These are phyloP conservation scores for Camellia granthamiana DNA, from an alignment of 148 eudicot genomes.

Conservation along the genomic window DNA sequence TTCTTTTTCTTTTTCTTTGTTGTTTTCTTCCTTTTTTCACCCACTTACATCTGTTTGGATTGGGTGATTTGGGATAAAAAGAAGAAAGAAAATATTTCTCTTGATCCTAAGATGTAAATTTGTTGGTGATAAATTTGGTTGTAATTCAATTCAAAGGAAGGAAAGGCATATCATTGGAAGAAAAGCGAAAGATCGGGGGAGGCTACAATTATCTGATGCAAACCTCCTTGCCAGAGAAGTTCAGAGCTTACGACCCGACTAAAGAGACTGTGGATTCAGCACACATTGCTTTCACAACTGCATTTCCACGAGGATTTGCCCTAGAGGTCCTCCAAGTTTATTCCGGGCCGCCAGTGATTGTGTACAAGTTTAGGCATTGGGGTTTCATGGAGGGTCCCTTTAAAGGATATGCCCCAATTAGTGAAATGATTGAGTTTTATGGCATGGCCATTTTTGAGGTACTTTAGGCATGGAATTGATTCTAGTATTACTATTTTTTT, in stretches of 20 bases:
- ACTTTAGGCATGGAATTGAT: background rate
- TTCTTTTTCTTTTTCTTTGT: no score
- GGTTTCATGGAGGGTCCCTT: conserved; percentile 85
- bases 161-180: conserved; percentile 31
- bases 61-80: no score
- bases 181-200: conserved; percentile 31
- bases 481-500: no score
- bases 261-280: conserved; percentile 44
- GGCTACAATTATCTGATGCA: conserved; percentile 47
- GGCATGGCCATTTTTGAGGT: conserved; percentile 66
- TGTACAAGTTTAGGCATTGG: conserved; percentile 83
- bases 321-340: conserved; percentile 65
- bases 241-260: conserved; percentile 36
- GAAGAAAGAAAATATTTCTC: no score
- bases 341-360: conserved; percentile 65
- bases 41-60: no score
- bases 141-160: conserved; percentile 26
- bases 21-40: no score
- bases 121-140: background rate
- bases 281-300: conserved; percentile 30
- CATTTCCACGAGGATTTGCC: conserved; percentile 76
- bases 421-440: conserved; percentile 55
- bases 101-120: no score
- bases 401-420: conserved; percentile 68
- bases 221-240: conserved; percentile 41